Percentiles rank a stretch among this genome's conserved stretches.
phyloP scores from a whole-genome alignment of 169 alveolate genomes.

The Amoebophrya sp. region DNA sequence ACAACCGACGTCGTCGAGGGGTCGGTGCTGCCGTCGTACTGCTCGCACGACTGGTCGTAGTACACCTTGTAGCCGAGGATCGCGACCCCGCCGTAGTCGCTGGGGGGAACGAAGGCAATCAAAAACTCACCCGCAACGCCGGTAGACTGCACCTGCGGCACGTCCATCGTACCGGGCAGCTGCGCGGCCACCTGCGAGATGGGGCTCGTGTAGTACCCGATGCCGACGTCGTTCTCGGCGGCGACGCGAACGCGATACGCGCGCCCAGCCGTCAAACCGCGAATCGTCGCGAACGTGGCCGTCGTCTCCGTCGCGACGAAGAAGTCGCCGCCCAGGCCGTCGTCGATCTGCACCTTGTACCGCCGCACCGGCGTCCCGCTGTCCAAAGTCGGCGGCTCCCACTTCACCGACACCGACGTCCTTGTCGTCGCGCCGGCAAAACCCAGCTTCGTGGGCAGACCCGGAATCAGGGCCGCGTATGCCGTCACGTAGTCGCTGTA shows the following conservation, averaged over 20 bases:
- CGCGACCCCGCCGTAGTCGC: not conserved
- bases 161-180: not conserved
- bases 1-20: slow-evolving; percentile 21
- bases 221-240: slow-evolving; percentile 32
- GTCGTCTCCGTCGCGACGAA: slow-evolving; percentile 16
- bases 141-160: not conserved
- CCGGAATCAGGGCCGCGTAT: slow-evolving; percentile 29
- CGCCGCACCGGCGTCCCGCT: slow-evolving; percentile 12
- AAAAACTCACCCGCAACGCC: not conserved
- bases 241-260: slow-evolving; percentile 33
- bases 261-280: slow-evolving; percentile 22
- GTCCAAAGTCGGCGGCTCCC: slow-evolving; percentile 21
- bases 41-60: slow-evolving; percentile 23
- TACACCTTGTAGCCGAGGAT: slow-evolving; percentile 29
- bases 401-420: slow-evolving; percentile 17
- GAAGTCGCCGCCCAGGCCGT: slow-evolving; percentile 32
- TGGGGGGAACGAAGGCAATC: not conserved
- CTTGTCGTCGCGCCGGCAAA: slow-evolving; percentile 24
- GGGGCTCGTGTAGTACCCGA: slow-evolving; percentile 24
- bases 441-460: slow-evolving; percentile 18
- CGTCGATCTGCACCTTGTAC: slow-evolving; percentile 28
- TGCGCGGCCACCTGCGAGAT: slow-evolving; percentile 24
- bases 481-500: slow-evolving; percentile 22
- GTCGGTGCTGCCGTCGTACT: slow-evolving; percentile 24
- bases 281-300: slow-evolving; percentile 20